A percentile compares a stretch with the other conserved stretches of the same genome.
phyloP scores from a whole-genome alignment of 2,329 filamentous ascomycete species.

The Stagonosporopsis chrysanthemi region DNA sequence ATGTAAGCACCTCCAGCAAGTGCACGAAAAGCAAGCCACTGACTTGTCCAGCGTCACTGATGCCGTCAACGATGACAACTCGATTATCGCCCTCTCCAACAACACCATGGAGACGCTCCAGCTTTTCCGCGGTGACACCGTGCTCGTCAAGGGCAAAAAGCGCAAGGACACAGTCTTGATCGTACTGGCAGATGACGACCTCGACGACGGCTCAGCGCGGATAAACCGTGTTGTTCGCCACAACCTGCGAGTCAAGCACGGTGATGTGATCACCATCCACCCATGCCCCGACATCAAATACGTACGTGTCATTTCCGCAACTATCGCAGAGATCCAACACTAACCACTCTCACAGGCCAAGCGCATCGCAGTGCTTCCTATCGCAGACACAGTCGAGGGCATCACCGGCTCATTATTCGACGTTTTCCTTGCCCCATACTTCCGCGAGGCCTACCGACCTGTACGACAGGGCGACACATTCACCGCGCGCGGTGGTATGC shows the following conservation, averaged over 20 bases:
- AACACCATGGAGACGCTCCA: slow-evolving; percentile 98
- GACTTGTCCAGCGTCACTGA: slow-evolving; percentile 81
- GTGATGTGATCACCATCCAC: slow-evolving; percentile 96
- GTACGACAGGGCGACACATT: slow-evolving; percentile 98
- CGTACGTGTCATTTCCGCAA: slow-evolving; percentile 63
- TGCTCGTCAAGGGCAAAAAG: slow-evolving; percentile 99
- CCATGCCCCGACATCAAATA: slow-evolving; percentile 99
- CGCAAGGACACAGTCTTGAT: slow-evolving; percentile 98
- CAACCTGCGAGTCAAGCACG: slow-evolving; percentile 98
- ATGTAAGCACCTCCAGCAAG: slow-evolving; percentile 69
- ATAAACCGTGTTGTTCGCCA: slow-evolving; percentile 99
- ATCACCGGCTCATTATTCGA: slow-evolving; percentile 98
- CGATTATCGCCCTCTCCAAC: slow-evolving; percentile 96
- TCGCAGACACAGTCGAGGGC: slow-evolving; percentile 97
- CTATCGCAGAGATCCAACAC: slow-evolving; percentile 3
- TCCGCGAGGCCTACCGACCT: slow-evolving; percentile 97
- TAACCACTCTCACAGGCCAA: slow-evolving; percentile 73
- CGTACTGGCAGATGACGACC: slow-evolving; percentile 94
- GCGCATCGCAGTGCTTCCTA: slow-evolving; percentile 96
- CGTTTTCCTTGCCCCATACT: slow-evolving; percentile 98
- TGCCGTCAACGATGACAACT: slow-evolving; percentile 99
- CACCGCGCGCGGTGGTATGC: slow-evolving; percentile 96
- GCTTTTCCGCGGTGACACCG: slow-evolving; percentile 98
- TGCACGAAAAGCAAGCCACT: slow-evolving; percentile 25
- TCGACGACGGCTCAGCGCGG: slow-evolving; percentile 94